Evolutionary conservation across 129 eudicot genomes (phyloP).

Genomic region (Artemisia tridentata): DNA sequence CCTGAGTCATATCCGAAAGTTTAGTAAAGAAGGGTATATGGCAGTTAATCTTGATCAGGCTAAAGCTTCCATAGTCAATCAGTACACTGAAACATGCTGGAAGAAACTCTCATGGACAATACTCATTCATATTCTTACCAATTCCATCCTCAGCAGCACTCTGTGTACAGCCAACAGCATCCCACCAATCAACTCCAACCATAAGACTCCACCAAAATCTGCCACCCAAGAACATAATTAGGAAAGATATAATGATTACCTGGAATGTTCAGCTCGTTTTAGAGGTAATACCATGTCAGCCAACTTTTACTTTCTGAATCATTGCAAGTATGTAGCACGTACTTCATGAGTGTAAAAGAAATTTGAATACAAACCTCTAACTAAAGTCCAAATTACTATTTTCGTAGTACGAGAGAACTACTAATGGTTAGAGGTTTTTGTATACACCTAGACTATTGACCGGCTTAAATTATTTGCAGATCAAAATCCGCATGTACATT

Average conservation of each 20-base stretch:
- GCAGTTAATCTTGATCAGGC: conserved; percentile 1
- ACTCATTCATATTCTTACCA: conserved; percentile 49
- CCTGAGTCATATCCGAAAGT: neutral
- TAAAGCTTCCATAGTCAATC: neutral
- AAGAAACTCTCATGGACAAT: neutral
- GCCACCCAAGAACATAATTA: conserved; percentile 18
- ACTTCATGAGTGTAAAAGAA: no score
- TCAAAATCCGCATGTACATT: neutral
- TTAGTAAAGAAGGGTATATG: neutral
- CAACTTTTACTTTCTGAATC: no score
- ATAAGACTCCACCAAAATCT: conserved; percentile 99
- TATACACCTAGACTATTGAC: neutral
- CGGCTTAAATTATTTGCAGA: neutral
- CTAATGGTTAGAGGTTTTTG: neutral
- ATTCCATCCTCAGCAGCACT: conserved; percentile 99
- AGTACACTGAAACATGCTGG: neutral
- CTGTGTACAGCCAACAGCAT: conserved; percentile 99
- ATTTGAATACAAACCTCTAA: no score
- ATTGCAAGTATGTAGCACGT: no score
- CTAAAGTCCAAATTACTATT: no score
- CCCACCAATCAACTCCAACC: conserved; percentile 99
- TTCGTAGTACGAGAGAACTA: no score
- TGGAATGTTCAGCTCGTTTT: neutral
- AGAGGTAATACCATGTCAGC: neutral
- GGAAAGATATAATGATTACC: conserved; percentile 10